phyloP scores from a whole-genome alignment of 768 basidiomycete species.

The Chalciporus chontae region DNA sequence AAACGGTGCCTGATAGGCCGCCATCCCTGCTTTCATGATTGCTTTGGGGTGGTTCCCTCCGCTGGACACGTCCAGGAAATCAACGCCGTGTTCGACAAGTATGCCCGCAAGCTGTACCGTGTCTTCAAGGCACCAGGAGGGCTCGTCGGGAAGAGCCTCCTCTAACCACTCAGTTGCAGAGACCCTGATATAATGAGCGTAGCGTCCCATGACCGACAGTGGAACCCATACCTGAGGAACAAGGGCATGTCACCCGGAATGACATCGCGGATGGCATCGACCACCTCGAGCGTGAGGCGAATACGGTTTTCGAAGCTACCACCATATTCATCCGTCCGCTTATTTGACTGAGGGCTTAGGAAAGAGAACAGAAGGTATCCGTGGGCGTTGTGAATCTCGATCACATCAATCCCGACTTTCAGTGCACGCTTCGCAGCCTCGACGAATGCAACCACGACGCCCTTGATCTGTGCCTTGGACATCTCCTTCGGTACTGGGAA shows the following conservation, averaged over 20 bases:
- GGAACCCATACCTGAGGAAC: constrained; percentile 55
- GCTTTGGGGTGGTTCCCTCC: constrained; percentile 55
- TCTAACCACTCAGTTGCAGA: constrained; percentile 77
- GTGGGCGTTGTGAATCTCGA: constrained; percentile 63
- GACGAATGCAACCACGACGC: constrained; percentile 52
- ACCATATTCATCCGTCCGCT: constrained; percentile 65
- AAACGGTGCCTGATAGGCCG: constrained; percentile 56
- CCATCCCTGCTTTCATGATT: constrained; percentile 16
- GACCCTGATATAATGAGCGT: constrained; percentile 32
- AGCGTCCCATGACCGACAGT: not conserved
- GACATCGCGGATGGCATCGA: constrained; percentile 56
- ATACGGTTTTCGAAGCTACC: constrained; percentile 69
- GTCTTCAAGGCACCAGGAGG: constrained; percentile 68
- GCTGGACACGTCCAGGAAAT: constrained; percentile 69
- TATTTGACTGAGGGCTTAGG: constrained; percentile 56
- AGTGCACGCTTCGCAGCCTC: constrained; percentile 50
- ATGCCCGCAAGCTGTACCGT: constrained; percentile 57
- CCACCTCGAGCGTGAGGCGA: constrained; percentile 58
- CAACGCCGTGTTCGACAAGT: constrained; percentile 63
- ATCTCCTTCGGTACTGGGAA: constrained; percentile 57
- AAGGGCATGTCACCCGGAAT: constrained; percentile 65
- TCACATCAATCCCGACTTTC: constrained; percentile 55
- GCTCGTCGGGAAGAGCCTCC: constrained; percentile 51
- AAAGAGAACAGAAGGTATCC: constrained; percentile 59
- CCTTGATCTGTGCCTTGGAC: constrained; percentile 52